Conservation (phyloP, 176 grass and related monocot genomes). For the Hyparrhenia diplandra region DNA sequence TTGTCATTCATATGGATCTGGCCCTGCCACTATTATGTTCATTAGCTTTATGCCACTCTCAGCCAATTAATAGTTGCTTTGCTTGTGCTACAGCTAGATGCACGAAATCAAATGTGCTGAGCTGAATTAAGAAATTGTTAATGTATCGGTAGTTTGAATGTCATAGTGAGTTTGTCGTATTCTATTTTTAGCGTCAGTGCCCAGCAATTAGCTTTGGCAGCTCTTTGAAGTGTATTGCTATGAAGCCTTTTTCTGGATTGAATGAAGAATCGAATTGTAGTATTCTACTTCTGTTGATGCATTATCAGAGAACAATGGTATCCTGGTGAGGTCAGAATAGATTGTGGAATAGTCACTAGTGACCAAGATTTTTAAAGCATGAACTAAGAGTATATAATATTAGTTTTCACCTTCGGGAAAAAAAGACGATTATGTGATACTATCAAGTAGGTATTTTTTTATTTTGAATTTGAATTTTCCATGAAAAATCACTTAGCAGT, state of each 20-base stretch:
- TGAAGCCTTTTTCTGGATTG: neutral
- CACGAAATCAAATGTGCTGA: neutral
- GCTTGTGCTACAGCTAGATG: neutral
- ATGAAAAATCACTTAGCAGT: neutral
- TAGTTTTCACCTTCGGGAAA: neutral
- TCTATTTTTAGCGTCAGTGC: neutral
- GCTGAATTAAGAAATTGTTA: neutral
- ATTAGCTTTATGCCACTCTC: neutral
- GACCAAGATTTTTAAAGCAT: neutral
- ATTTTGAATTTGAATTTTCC: neutral
- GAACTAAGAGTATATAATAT: neutral
- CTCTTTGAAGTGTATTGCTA: neutral
- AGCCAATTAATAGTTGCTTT: neutral
- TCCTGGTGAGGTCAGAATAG: neutral
- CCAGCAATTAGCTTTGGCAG: neutral
- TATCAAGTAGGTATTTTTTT: neutral
- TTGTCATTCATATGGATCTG: conserved; percentile 2
- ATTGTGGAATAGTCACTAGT: neutral
- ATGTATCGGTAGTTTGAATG: neutral
- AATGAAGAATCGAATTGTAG: neutral
- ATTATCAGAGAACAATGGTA: neutral
- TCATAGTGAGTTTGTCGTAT: neutral
- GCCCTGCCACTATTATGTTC: neutral
- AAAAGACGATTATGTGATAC: neutral
- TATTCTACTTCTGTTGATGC: neutral